phyloP scores from a whole-genome alignment of 148 eudicot genomes.

The Chenopodium quinoa region DNA sequence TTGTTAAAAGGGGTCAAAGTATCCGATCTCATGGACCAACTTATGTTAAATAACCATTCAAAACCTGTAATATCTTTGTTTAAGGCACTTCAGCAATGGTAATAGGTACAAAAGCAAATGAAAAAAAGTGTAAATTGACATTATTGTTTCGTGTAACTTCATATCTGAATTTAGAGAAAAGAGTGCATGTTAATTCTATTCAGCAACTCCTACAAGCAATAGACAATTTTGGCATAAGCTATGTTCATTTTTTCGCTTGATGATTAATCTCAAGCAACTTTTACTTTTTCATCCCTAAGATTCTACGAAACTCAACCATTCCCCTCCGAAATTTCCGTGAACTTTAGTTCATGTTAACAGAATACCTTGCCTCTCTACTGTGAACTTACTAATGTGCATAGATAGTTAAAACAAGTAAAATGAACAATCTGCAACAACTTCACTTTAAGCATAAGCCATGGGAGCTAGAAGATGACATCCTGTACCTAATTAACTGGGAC shows the following conservation, averaged over 20 bases:
- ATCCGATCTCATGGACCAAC: not conserved
- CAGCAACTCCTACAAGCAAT: not conserved
- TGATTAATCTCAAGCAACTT: not conserved
- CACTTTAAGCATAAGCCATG: not conserved
- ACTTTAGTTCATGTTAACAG: not conserved
- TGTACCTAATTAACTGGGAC: not conserved
- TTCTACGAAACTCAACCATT: not conserved
- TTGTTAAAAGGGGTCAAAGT: not conserved
- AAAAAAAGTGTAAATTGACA: not conserved
- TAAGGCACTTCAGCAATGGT: not conserved
- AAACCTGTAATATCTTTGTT: not conserved
- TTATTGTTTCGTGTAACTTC: not conserved
- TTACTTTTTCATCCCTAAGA: not conserved
- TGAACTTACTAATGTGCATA: not conserved
- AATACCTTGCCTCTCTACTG: not conserved
- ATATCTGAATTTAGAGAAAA: not conserved
- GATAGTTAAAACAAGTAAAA: not conserved
- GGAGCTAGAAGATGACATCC: not conserved
- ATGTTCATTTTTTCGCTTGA: not conserved
- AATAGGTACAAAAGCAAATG: not conserved
- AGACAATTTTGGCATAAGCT: not conserved
- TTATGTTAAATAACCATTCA: not conserved
- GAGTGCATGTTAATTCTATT: not conserved
- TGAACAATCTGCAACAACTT: not conserved
- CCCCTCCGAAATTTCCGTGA: not conserved